These are phyloP conservation scores for Chlamydomonas reinhardtii DNA, from an alignment of 163 green algal genomes.

Conservation along the genomic window DNA sequence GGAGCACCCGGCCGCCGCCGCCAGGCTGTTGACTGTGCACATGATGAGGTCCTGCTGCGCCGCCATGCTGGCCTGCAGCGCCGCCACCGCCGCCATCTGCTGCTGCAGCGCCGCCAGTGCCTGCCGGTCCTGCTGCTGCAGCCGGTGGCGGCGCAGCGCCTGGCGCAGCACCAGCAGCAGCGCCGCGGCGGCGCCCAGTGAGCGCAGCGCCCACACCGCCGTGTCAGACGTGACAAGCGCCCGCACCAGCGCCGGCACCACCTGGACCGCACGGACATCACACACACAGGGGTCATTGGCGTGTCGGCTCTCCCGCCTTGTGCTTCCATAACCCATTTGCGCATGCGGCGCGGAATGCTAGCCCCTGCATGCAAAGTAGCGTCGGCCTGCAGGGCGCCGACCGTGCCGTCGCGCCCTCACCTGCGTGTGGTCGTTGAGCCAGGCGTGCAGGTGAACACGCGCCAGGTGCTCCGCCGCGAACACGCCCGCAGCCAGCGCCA, in stretches of 20 bases:
- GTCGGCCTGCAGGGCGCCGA: no score
- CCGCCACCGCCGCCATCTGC: background rate
- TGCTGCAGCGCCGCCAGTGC: background rate
- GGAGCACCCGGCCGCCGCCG: no score
- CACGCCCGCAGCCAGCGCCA: background rate
- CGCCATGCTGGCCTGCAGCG: background rate
- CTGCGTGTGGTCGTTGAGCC: background rate
- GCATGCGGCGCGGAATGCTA: no score
- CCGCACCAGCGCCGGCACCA: no score
- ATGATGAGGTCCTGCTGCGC: background rate
- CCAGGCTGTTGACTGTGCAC: no score
- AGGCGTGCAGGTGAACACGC: conserved; percentile 2
- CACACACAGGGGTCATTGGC: no score
- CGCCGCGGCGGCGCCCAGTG: background rate
- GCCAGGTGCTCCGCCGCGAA: conserved; percentile 8
- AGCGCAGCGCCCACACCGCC: conserved; percentile 5
- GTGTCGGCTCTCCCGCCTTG: no score
- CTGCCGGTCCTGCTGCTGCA: background rate
- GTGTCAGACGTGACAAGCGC: background rate
- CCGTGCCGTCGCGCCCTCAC: no score
- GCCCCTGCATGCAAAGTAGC: no score
- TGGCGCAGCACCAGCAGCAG: conserved; percentile 1
- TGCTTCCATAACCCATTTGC: no score
- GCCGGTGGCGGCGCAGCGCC: background rate
- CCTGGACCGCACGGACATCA: no score